Evolutionary conservation across 2,329 filamentous ascomycete genomes (phyloP), one percentile per base, ranked within the genome.

Genomic region (Nigrospora sphaerica): DNA sequence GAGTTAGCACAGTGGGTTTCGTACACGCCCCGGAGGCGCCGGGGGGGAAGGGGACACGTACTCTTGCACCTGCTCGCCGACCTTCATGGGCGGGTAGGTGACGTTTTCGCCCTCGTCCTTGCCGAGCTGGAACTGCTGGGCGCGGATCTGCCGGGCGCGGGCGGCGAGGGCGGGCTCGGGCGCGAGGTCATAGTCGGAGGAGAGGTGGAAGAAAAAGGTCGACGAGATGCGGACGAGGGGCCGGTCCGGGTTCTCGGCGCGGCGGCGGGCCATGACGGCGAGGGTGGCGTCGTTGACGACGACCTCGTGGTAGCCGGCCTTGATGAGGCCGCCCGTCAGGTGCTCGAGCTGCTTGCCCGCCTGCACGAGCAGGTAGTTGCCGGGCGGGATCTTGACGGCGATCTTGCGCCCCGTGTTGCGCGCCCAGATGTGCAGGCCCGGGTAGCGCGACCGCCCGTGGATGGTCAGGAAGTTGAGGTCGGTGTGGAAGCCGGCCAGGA

Each of bases 391-490:
- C 62, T 72, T 71, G 51, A 82, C 78, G 39, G 78, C 62, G 52
- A 82, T 80, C 52, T 73, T 72, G 50, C 67, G 69, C 39, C 78
- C 78, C 2, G 78, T 81, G 70, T 82, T 82, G 54, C 78, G 76
- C 18, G 77, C 78, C 78, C 78, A 82, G 56, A 82, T 75, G 65
- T 82, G 73, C 53, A 82, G 69, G 3, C 78, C 78, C 0, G 78
- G 78, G 54, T 80, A 82, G 49, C 78, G 75, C 31, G 75, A 80
- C 53, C 78, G 78, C 47, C 78, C 78, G 65, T 82, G 78, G 62
- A 82, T 82, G 52, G 78, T 82, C 44, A 82, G 69, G 60, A 81
- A 82, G 69, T 82, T 82, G 48, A 82, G 75, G 56, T 82, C 78
- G 1, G 78, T 81, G 61, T 82, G 78, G 67, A 82, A 82, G 35